Conservation (phyloP, 108 stramenopile genomes). For the Poteriospumella lacustris region DNA sequence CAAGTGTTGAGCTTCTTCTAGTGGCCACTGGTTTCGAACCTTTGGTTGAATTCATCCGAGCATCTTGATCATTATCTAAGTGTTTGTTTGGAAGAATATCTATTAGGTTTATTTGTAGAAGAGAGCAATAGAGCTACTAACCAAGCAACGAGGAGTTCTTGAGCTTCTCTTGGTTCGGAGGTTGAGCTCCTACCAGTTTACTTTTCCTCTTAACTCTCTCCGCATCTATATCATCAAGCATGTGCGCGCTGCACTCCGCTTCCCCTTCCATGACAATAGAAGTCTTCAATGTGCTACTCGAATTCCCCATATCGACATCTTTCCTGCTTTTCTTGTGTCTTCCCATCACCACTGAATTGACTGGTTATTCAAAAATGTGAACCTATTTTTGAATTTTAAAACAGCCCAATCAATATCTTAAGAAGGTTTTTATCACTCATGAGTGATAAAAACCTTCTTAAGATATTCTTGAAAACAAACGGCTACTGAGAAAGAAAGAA, state of each 20-base stretch:
- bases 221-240: constrained; percentile 7
- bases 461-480: constrained; percentile 9
- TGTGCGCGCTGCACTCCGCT: constrained; percentile 5
- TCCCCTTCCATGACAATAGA: constrained; percentile 7
- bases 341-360: constrained; percentile 7
- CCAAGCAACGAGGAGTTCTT: constrained; percentile 6
- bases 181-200: constrained; percentile 7
- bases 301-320: constrained; percentile 7
- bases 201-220: constrained; percentile 7
- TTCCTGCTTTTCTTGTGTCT: constrained; percentile 7
- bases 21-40: constrained; percentile 6
- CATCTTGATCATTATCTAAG: constrained; percentile 8
- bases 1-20: constrained; percentile 7
- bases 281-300: constrained; percentile 7
- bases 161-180: constrained; percentile 6
- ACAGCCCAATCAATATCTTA: constrained; percentile 8
- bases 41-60: constrained; percentile 7
- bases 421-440: constrained; percentile 8
- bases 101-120: constrained; percentile 9
- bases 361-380: constrained; percentile 8
- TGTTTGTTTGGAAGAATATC: constrained; percentile 8
- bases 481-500: constrained; percentile 7
- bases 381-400: constrained; percentile 9
- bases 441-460: constrained; percentile 8
- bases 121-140: constrained; percentile 7